These are phyloP conservation scores for Populus pruinosa DNA, from an alignment of 345 rosid species.

Conservation along the genomic window DNA sequence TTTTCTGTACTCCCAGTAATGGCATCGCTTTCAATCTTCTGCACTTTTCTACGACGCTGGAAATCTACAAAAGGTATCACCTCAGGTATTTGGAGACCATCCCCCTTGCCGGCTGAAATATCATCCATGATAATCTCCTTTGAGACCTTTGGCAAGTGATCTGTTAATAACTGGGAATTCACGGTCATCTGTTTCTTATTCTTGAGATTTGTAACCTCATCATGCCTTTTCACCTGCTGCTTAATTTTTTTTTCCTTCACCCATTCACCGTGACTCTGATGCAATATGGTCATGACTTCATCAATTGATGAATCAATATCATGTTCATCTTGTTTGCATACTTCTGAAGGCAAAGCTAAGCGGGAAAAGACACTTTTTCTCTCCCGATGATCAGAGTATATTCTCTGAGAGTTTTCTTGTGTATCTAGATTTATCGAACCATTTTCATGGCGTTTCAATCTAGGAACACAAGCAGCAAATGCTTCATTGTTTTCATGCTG, in stretches of 20 bases:
- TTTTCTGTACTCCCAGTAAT: slow-evolving; percentile 15
- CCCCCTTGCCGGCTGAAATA: slow-evolving; percentile 15
- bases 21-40: slow-evolving; percentile 17
- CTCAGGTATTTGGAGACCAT: slow-evolving; percentile 17
- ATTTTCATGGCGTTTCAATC: slow-evolving; percentile 8
- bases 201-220: slow-evolving; percentile 6
- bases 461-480: slow-evolving; percentile 22
- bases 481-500: slow-evolving; percentile 19
- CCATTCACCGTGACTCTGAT: slow-evolving; percentile 30
- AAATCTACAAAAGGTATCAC: slow-evolving; percentile 44
- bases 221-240: slow-evolving; percentile 5
- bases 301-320: slow-evolving; percentile 35
- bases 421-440: not conserved
- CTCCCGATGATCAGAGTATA: slow-evolving; percentile 9
- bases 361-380: slow-evolving; percentile 58
- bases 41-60: slow-evolving; percentile 45
- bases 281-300: slow-evolving; percentile 46
- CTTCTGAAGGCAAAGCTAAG: slow-evolving; percentile 30
- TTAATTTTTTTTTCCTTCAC: slow-evolving; percentile 13
- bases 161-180: not conserved
- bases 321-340: slow-evolving; percentile 9
- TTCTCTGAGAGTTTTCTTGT: not conserved
- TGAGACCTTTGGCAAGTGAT: slow-evolving; percentile 5
- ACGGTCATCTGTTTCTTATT: slow-evolving; percentile 14
- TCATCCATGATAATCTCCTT: slow-evolving; percentile 20